phyloP scores from a whole-genome alignment of 148 eudicot genomes.

The Polygonum aviculare region DNA sequence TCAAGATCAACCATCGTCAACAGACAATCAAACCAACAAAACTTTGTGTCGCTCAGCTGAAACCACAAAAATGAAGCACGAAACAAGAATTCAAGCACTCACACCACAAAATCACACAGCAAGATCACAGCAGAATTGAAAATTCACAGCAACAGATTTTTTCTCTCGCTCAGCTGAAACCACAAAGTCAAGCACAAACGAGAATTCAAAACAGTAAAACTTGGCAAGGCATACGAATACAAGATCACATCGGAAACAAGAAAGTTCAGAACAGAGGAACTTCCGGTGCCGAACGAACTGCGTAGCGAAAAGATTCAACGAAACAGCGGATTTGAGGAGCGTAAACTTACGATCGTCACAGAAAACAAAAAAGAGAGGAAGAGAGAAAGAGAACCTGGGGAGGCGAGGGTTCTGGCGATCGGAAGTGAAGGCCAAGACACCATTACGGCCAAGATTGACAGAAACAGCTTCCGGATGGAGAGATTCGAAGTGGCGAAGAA shows the following conservation, averaged over 20 bases:
- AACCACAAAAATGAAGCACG: not conserved
- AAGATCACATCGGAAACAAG: not conserved
- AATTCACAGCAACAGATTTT: not conserved
- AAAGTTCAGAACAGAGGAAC: not conserved
- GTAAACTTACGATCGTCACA: not conserved
- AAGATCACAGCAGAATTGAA: no score
- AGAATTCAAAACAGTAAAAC: not conserved
- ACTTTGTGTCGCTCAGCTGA: not conserved
- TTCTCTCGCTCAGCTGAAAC: not conserved
- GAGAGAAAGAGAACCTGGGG: conserved; percentile 11
- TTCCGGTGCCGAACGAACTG: not conserved
- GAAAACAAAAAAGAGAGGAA: not conserved
- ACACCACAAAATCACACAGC: not conserved
- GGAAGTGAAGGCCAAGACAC: conserved; percentile 11
- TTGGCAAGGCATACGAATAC: no score
- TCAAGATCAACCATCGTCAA: not conserved
- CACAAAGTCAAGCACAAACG: not conserved
- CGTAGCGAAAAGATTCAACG: not conserved
- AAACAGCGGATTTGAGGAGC: not conserved
- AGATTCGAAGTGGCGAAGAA: conserved; percentile 10
- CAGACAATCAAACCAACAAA: no score
- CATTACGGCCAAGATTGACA: conserved; percentile 11
- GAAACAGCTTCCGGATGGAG: conserved; percentile 8
- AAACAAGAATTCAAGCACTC: not conserved
- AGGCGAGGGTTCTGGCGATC: conserved; percentile 13